These are phyloP conservation scores for Bertia moriformis DNA, from an alignment of 2,329 filamentous ascomycete genomes.

Conservation along the genomic window DNA sequence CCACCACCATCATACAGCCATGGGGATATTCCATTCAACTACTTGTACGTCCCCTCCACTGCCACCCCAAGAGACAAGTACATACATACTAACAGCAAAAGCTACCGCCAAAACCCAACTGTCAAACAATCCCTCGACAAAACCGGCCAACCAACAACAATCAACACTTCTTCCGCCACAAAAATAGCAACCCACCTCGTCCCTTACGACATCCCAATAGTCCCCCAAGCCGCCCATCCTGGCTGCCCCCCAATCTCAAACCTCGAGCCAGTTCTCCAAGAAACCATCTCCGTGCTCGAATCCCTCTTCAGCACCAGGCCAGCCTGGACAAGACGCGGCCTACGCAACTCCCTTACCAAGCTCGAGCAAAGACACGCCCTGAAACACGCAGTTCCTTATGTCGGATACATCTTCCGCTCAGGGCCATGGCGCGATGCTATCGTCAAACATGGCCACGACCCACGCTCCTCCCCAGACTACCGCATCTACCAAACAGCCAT, in stretches of 20 bases:
- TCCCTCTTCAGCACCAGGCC: constrained; percentile 59
- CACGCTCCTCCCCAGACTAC: constrained; percentile 60
- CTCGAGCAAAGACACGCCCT: constrained; percentile 40
- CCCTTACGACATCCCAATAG: constrained; percentile 45
- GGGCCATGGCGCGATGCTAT: constrained; percentile 86
- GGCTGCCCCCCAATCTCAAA: constrained; percentile 41
- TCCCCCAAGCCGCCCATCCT: constrained; percentile 42
- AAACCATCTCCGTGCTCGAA: constrained; percentile 49
- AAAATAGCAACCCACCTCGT: constrained; percentile 24
- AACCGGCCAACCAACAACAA: constrained; percentile 32
- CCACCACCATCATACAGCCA: constrained; percentile 69
- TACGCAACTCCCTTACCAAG: constrained; percentile 56
- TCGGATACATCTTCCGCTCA: constrained; percentile 81
- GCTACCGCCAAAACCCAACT: constrained; percentile 1
- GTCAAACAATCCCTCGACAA: constrained; percentile 15
- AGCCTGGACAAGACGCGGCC: constrained; percentile 71
- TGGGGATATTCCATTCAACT: constrained; percentile 60
- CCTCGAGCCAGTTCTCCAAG: constrained; percentile 32
- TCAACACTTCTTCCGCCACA: constrained; percentile 41
- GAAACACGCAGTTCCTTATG: constrained; percentile 66
- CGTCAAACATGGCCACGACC: constrained; percentile 74
- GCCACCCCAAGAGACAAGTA: constrained; percentile 36
- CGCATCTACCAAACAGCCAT: constrained; percentile 78
- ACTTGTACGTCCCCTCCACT: constrained; percentile 74
- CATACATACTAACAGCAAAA: not conserved